phyloP scores from a whole-genome alignment of 305 asterid genomes.

The Fraxinus greggii region DNA sequence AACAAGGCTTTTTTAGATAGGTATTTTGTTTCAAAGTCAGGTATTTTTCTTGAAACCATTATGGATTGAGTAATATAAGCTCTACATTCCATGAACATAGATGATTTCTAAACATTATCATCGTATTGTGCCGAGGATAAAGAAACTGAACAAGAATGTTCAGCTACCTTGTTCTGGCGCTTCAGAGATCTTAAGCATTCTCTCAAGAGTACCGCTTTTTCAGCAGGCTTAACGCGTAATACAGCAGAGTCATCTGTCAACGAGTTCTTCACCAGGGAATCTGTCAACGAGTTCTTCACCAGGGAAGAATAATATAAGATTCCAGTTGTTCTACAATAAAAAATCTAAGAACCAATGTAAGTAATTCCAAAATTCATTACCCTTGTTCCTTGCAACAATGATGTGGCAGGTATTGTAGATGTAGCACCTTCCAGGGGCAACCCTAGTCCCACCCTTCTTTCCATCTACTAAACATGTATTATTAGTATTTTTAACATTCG shows the following conservation, averaged over 20 bases:
- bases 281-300: slow-evolving; percentile 32
- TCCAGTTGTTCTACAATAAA: neutral
- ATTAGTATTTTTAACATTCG: neutral
- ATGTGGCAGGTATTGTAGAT: slow-evolving; percentile 28
- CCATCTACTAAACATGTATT: slow-evolving; percentile 38
- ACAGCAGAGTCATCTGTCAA: slow-evolving; percentile 28
- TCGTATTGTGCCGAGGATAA: neutral
- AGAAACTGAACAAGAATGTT: neutral
- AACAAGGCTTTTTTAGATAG: neutral
- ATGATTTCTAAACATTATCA: neutral
- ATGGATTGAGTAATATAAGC: neutral
- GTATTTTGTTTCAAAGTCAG: neutral
- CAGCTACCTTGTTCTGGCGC: slow-evolving; percentile 58
- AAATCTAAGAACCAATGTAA: neutral
- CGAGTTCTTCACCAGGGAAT: slow-evolving; percentile 27
- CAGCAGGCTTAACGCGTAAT: slow-evolving; percentile 30
- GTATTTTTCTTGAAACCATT: neutral
- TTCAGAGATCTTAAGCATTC: slow-evolving; percentile 69
- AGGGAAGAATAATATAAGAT: slow-evolving; percentile 16
- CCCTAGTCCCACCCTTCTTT: slow-evolving; percentile 47
- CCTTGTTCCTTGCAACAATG: slow-evolving; percentile 27
- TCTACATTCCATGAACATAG: neutral
- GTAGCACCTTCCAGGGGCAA: slow-evolving; percentile 28
- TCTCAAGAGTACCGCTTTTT: slow-evolving; percentile 44
- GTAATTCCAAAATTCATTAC: slow-evolving; percentile 31